Evolutionary conservation across 179 eudicot species (phyloP), one percentile per base, ranked within the genome.

Genomic region (Actinidia polygama): DNA sequence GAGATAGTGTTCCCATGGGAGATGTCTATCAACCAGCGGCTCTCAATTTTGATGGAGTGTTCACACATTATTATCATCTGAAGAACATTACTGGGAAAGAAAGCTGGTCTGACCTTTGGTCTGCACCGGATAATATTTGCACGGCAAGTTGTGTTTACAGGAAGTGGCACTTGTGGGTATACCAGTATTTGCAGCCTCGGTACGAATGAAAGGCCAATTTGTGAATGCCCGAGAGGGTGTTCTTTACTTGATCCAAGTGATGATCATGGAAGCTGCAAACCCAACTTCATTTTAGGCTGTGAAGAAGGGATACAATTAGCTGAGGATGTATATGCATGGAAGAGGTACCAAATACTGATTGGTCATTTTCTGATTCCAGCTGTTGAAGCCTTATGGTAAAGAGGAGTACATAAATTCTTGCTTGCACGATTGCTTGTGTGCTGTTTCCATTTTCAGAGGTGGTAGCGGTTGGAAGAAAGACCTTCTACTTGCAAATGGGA

Each of bases 111-210:
- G 4, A 4, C 1, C 21, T 62, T 0, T 12, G 71, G 74, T n/a
- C 26, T 1, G 46, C 30, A 44, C 89, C 89, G 24, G 76, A 79
- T 15, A 79, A 86, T n/a, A 85, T 89, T 15, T 87, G 91, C 47
- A 6, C 14, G 69, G 30, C 9, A 9, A 81, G 21, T 23, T 0
- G 0, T 11, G 47, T 18, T 19, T 0, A 5, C 3, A 58, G 87
- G 83, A 6, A 81, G 87, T 9, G 87, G 87, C 7, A 85, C 84
- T 73, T 87, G 90, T 69, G 87, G 90, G 50, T 85, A 30, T 21
- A 87, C 83, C 78, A 85, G 77, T 63, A 40, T 85, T 61, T 88
- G 90, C 84, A 79, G 70, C 1, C 58, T 88, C 16, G 62, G 21
- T 7, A 79, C 26, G 12, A 0, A 47, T 16, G 5, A 24, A 47